Evolutionary conservation across 345 rosid species (phyloP).

Genomic region (Gynandropsis gynandra): DNA sequence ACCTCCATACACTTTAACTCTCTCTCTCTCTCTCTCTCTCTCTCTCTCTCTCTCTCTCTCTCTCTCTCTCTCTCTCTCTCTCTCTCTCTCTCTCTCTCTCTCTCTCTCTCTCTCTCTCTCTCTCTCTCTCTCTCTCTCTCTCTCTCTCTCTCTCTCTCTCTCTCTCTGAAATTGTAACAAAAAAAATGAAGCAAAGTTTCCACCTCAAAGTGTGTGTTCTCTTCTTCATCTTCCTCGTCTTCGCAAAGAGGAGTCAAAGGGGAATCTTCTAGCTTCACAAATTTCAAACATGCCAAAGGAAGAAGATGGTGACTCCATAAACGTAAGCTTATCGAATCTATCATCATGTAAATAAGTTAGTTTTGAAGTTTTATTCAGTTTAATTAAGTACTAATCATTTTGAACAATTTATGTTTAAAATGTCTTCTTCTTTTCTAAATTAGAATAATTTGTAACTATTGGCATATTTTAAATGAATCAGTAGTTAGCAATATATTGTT

Average conservation of each 20-base stretch:
- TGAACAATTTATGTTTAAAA: not conserved
- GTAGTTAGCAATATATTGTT: too few relatives aligned
- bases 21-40: too few relatives aligned
- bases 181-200: conserved; percentile 43
- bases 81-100: too few relatives aligned
- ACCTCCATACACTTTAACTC: too few relatives aligned
- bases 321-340: conserved; percentile 22
- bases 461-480: too few relatives aligned
- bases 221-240: conserved; percentile 29
- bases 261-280: conserved; percentile 17
- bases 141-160: conserved; percentile 5
- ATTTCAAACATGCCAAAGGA: conserved; percentile 22
- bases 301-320: conserved; percentile 23
- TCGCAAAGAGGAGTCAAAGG: conserved; percentile 27
- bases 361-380: not conserved
- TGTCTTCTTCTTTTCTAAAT: too few relatives aligned
- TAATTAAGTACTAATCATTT: not conserved
- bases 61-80: conserved; percentile 10
- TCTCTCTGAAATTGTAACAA: conserved; percentile 4
- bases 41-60: too few relatives aligned
- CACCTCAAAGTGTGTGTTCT: conserved; percentile 28
- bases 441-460: too few relatives aligned
- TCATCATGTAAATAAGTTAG: not conserved
- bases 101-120: too few relatives aligned
- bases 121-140: too few relatives aligned